Conservation (phyloP, 2,329 filamentous ascomycete species). For the Neofusicoccum sp. region DNA sequence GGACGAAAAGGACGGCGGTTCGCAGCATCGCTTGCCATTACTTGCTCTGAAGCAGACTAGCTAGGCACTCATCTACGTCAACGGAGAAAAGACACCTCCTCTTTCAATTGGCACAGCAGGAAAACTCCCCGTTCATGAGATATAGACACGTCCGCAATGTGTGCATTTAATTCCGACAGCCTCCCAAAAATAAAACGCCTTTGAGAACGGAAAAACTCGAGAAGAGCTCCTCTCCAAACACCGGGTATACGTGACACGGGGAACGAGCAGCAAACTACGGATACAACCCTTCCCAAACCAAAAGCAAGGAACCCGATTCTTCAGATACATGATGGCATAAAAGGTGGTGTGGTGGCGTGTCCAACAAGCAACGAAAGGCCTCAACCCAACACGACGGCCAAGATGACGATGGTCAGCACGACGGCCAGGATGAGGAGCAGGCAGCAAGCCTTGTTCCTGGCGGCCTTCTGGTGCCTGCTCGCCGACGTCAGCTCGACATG, state of each 20-base stretch:
- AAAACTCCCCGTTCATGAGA: too few species aligned
- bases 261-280: too few species aligned
- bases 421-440: conserved; percentile 83
- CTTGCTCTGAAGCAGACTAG: too few species aligned
- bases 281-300: too few species aligned
- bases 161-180: too few species aligned
- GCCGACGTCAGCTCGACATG: conserved; percentile 83
- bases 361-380: neutral
- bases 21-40: too few species aligned
- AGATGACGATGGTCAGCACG: conserved; percentile 82
- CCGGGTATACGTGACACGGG: conserved; percentile 6
- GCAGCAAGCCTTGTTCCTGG: conserved; percentile 91
- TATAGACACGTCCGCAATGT: too few species aligned
- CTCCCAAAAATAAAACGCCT: neutral
- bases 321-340: neutral
- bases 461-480: conserved; percentile 90
- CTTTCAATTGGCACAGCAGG: too few species aligned
- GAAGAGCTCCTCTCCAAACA: neutral
- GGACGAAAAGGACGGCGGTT: too few species aligned
- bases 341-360: neutral
- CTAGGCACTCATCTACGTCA: too few species aligned
- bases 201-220: neutral
- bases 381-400: conserved; percentile 79
- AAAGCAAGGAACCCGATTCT: too few species aligned
- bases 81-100: too few species aligned